These are phyloP conservation scores for Penicillium argentinense DNA, from an alignment of 495 filamentous ascomycete genomes.

Conservation along the genomic window DNA sequence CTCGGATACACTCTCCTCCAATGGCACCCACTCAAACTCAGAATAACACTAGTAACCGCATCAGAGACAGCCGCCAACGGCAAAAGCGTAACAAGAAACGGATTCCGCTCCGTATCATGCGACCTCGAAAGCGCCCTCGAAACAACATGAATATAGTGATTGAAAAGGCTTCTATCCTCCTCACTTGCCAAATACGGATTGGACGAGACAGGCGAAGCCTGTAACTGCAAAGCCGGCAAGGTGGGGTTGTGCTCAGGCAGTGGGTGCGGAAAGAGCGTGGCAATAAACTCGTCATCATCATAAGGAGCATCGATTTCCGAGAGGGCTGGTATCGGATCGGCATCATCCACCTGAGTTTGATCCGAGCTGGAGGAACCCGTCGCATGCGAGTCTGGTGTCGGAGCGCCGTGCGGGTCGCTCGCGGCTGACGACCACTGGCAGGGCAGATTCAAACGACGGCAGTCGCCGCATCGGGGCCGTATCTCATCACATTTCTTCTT, in stretches of 20 bases:
- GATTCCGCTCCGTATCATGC: conserved; percentile 25
- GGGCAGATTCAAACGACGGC: conserved; percentile 25
- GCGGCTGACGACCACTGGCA: conserved; percentile 20
- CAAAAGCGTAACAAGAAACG: conserved; percentile 25
- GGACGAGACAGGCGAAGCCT: conserved; percentile 11
- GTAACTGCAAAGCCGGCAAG: too few species aligned
- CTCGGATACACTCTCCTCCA: conserved; percentile 30
- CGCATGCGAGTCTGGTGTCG: conserved; percentile 7
- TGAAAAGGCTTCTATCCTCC: conserved; percentile 28
- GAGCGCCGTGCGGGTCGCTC: background rate
- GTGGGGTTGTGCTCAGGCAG: conserved; percentile 2
- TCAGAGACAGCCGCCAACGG: conserved; percentile 28
- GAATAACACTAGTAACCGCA: conserved; percentile 26
- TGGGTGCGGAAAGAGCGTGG: conserved; percentile 23
- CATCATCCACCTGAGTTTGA: conserved; percentile 15
- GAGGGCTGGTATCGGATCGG: conserved; percentile 7
- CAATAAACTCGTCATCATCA: conserved; percentile 23
- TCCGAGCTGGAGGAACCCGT: conserved; percentile 3
- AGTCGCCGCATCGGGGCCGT: conserved; percentile 27
- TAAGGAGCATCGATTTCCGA: conserved; percentile 7
- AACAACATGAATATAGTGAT: conserved; percentile 31
- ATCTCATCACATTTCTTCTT: conserved; percentile 34
- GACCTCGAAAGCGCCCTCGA: conserved; percentile 27
- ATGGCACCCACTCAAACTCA: conserved; percentile 30
- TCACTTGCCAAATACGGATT: conserved; percentile 25